Evolutionary conservation across 129 eudicot genomes (phyloP), one percentile per base, ranked within the genome.

Genomic region (Saussurea involucrata): DNA sequence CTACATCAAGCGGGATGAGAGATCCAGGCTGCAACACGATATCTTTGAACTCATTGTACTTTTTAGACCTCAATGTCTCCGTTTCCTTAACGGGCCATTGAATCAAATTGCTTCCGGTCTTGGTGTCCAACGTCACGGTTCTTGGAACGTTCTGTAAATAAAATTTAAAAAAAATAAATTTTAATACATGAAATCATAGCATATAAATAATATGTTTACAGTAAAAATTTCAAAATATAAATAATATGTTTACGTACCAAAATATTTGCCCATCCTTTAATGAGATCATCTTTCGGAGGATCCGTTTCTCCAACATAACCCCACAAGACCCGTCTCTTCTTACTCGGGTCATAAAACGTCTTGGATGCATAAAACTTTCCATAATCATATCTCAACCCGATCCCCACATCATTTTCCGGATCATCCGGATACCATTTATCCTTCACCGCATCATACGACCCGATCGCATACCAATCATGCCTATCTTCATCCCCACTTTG

Each of bases 361-460:
- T 90, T 90, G 0, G 96, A 88, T 4, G 98, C 98, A 71, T 93
- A 93, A 28, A 71, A 93, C 70, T 83, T 87, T 0, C 98, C 98
- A 58, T 90, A 88, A 72, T 88, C 96, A 76, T 83, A 70, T 44
- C 95, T 80, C 80, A 88, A 75, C 84, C 98, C 96, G 31, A 87
- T 85, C 63, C 98, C 98, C 71, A 90, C 83, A 73, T 93, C 97
- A 83, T 87, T 40, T 13, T 81, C 87, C 17, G 90, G 90, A 81
- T 90, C 82, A 80, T 92, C 98, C 21, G 98, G 98, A 20, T 83
- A 85, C 96, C 96, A 92, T 28, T 72, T 85, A 53, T 85, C 83
- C 58, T 65, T 80, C 0, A 64, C n/a, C 64, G 86, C 68, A 76
- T 90, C 89, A 67, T 90, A 92, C 0, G 86, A 81, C 73, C 98